phyloP scores from a whole-genome alignment of 495 filamentous ascomycete genomes.

The Neurospora sp. region DNA sequence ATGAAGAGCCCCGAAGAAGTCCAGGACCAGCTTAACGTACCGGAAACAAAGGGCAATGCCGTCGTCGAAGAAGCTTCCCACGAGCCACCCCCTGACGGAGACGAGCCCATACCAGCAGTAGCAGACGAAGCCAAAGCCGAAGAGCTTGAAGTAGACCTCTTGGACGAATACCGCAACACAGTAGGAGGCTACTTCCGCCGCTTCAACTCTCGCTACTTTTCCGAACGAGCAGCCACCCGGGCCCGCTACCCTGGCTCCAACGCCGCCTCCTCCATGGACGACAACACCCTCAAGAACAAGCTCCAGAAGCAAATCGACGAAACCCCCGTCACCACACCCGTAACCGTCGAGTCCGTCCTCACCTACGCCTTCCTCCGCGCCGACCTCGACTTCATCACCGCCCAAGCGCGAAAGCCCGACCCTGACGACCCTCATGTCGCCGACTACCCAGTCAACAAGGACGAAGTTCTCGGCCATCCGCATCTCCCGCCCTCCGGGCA shows the following conservation, averaged over 20 bases:
- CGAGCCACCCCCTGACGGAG: slow-evolving; percentile 18
- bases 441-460: slow-evolving; percentile 68
- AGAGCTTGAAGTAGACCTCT: slow-evolving; percentile 54
- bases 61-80: slow-evolving; percentile 16
- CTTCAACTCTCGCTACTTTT: slow-evolving; percentile 64
- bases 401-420: slow-evolving; percentile 66
- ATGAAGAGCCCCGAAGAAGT: slow-evolving; percentile 29
- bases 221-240: slow-evolving; percentile 15
- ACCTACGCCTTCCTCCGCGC: slow-evolving; percentile 86
- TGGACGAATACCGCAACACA: slow-evolving; percentile 68
- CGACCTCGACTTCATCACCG: slow-evolving; percentile 85
- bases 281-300: slow-evolving; percentile 3
- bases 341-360: slow-evolving; percentile 54
- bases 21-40: slow-evolving; percentile 18
- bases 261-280: slow-evolving; percentile 2
- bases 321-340: slow-evolving; percentile 2
- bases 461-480: slow-evolving; percentile 65
- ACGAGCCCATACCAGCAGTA: slow-evolving; percentile 19
- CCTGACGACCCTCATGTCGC: slow-evolving; percentile 52
- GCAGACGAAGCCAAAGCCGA: slow-evolving; percentile 36
- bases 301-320: not conserved
- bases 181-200: slow-evolving; percentile 91
- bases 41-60: slow-evolving; percentile 17
- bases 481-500: slow-evolving; percentile 42
- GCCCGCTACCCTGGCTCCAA: not conserved